Conservation (phyloP, 768 basidiomycete species). For the Suillus bovinus region DNA sequence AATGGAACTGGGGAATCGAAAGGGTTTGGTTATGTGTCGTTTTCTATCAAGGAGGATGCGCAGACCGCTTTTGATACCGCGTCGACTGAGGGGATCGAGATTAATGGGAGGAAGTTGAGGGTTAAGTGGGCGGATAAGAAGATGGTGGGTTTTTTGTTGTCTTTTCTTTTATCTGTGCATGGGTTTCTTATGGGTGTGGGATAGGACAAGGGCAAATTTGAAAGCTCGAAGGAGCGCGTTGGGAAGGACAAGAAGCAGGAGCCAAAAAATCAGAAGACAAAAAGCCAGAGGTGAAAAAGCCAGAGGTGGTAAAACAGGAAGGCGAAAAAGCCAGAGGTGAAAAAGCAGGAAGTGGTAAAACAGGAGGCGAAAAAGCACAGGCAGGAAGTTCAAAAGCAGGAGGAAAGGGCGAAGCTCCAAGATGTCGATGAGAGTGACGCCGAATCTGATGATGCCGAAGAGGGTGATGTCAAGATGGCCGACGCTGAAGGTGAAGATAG, state of each 20-base stretch:
- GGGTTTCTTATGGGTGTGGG: not conserved
- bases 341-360: conserved; percentile 36
- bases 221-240: conserved; percentile 29
- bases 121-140: conserved; percentile 82
- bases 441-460: conserved; percentile 26
- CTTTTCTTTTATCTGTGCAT: not conserved
- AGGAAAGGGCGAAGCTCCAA: conserved; percentile 34
- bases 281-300: conserved; percentile 51
- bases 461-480: conserved; percentile 24
- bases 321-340: conserved; percentile 42
- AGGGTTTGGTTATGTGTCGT: conserved; percentile 96
- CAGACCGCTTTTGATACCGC: conserved; percentile 68
- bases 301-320: conserved; percentile 61
- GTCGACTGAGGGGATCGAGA: conserved; percentile 58
- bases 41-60: conserved; percentile 88
- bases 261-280: no score
- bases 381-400: conserved; percentile 35
- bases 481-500: conserved; percentile 25
- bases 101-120: conserved; percentile 70
- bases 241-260: conserved; percentile 62
- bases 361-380: conserved; percentile 31
- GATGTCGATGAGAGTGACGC: conserved; percentile 32
- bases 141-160: conserved; percentile 45
- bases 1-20: conserved; percentile 76
- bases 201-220: not conserved